These are phyloP conservation scores for Breviolum minutum DNA, from an alignment of 73 alveolate genomes.

Conservation along the genomic window DNA sequence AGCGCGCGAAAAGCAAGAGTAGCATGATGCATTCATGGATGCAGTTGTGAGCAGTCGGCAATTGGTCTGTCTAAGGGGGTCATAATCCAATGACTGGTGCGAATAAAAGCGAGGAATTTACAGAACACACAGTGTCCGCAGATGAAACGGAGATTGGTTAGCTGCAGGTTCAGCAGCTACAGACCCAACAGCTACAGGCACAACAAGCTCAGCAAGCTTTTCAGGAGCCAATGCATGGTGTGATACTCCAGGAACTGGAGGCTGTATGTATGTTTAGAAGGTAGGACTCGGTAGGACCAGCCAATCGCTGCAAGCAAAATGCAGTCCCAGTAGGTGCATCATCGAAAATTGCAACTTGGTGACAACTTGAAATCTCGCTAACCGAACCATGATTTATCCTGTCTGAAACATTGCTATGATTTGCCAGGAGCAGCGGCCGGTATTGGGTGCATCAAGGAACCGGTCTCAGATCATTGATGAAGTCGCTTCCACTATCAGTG, in stretches of 20 bases:
- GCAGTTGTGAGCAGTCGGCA: too few relatives aligned
- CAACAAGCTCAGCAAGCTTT: slow-evolving; percentile 26
- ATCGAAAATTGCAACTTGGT: too few relatives aligned
- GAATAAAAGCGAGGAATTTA: neutral
- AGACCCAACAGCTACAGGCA: slow-evolving; percentile 23
- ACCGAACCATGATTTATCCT: neutral
- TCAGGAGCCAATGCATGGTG: slow-evolving; percentile 11
- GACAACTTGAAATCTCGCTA: too few relatives aligned
- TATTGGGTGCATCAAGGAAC: slow-evolving; percentile 23
- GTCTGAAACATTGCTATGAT: neutral
- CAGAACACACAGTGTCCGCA: neutral
- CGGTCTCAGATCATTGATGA: too few relatives aligned
- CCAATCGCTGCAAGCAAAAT: too few relatives aligned
- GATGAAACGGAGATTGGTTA: neutral
- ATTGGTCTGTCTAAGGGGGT: too few relatives aligned
- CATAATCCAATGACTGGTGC: too few relatives aligned
- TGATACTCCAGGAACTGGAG: neutral
- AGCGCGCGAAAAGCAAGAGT: too few relatives aligned
- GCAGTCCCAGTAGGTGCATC: too few relatives aligned
- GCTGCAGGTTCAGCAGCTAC: slow-evolving; percentile 47
- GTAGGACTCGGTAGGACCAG: neutral
- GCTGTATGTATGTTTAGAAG: too few relatives aligned
- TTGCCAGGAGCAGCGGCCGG: slow-evolving; percentile 41
- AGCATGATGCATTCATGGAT: too few relatives aligned
- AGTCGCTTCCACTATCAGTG: too few relatives aligned